Evolutionary conservation across 2,329 filamentous ascomycete genomes (phyloP).

Genomic region (Colletotrichum cuscutae): DNA sequence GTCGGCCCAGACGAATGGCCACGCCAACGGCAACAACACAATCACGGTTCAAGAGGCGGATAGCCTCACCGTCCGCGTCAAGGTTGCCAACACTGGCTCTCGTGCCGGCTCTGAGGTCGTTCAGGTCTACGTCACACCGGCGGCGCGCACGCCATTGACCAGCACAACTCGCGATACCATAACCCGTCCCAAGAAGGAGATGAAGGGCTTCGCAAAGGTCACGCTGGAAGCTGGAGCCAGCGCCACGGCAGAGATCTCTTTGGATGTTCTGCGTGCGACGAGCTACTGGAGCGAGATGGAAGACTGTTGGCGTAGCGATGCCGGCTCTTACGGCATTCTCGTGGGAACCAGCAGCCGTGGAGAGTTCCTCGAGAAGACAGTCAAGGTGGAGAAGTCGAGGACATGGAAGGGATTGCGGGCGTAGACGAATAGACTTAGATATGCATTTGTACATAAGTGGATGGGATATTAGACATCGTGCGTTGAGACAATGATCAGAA

Average conservation of each 20-base stretch:
- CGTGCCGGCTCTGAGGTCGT: conserved; percentile 42
- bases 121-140: conserved; percentile 44
- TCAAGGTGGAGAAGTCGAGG: conserved; percentile 32
- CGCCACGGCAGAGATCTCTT: conserved; percentile 41
- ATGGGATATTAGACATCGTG: not conserved
- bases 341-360: conserved; percentile 46
- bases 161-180: conserved; percentile 36
- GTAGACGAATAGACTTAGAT: not conserved
- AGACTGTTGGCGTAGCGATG: conserved; percentile 49
- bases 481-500: not conserved
- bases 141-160: conserved; percentile 37
- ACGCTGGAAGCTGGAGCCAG: conserved; percentile 48
- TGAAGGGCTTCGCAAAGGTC: conserved; percentile 57
- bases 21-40: conserved; percentile 38
- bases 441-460: not conserved
- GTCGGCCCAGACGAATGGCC: conserved; percentile 47
- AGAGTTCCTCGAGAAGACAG: conserved; percentile 33
- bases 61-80: conserved; percentile 51
- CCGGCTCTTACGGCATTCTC: conserved; percentile 49
- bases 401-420: conserved; percentile 29
- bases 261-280: conserved; percentile 48
- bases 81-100: conserved; percentile 47
- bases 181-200: conserved; percentile 51
- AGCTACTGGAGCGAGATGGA: conserved; percentile 54
- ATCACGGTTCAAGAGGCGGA: conserved; percentile 53